These are phyloP conservation scores for Penicillium sp. DNA, from an alignment of 2,329 filamentous ascomycete species.

Conservation along the genomic window DNA sequence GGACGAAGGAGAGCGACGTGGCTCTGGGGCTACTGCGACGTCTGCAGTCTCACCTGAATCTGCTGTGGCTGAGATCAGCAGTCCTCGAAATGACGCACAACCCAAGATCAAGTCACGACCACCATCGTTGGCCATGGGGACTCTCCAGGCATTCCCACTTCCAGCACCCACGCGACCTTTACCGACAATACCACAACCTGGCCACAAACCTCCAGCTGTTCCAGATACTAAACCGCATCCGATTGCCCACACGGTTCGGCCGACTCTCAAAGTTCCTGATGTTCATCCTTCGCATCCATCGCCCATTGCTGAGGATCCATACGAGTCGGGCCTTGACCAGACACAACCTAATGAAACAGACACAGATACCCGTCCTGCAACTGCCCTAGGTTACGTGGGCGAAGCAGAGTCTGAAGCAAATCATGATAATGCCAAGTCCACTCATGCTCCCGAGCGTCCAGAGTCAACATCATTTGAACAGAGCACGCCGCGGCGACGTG, in stretches of 20 bases:
- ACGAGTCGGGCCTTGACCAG: not conserved
- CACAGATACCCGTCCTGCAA: constrained; percentile 11
- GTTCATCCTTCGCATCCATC: constrained; percentile 19
- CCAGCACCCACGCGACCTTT: constrained; percentile 42
- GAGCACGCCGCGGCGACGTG: constrained; percentile 16
- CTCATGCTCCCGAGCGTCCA: constrained; percentile 18
- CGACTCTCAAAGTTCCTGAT: constrained; percentile 5
- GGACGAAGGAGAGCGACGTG: constrained; percentile 1
- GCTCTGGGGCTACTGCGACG: constrained; percentile 6
- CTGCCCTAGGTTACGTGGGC: constrained; percentile 12
- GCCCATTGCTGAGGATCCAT: constrained; percentile 22
- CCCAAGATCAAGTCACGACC: constrained; percentile 22
- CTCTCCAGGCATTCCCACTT: constrained; percentile 39
- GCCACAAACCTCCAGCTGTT: constrained; percentile 11
- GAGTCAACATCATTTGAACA: constrained; percentile 22
- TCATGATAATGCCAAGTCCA: constrained; percentile 15
- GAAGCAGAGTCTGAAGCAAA: constrained; percentile 11
- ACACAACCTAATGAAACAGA: not conserved
- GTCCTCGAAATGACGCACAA: constrained; percentile 4
- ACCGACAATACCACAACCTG: constrained; percentile 37
- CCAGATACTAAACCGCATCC: constrained; percentile 14
- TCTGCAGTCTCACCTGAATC: not conserved
- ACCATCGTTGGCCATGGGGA: constrained; percentile 31
- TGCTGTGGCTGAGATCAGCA: not conserved
- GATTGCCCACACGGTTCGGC: constrained; percentile 9